Conservation (phyloP, 176 grass and related monocot genomes). For the Hsuehochloa calcarea region DNA sequence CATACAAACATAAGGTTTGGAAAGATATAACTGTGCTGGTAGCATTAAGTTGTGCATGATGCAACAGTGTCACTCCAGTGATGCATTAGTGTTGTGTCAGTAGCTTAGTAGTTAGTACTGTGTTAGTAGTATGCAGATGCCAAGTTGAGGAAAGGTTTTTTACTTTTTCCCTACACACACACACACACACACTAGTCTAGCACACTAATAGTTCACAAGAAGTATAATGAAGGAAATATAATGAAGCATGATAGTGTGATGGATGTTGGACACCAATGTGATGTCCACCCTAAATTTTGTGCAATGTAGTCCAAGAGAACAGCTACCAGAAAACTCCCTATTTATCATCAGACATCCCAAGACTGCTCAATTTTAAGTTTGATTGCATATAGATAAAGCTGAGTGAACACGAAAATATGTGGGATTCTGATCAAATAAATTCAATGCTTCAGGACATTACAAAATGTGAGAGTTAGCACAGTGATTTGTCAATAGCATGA, state of each 20-base stretch:
- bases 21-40: not conserved
- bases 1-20: not conserved
- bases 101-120: not conserved
- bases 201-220: too few species aligned
- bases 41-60: not conserved
- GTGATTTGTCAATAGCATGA: not conserved
- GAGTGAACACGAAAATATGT: not conserved
- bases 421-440: not conserved
- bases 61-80: not conserved
- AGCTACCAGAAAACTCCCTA: not conserved
- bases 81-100: not conserved
- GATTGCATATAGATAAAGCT: not conserved
- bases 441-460: not conserved
- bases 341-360: not conserved
- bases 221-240: too few species aligned
- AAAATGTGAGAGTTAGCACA: too few species aligned
- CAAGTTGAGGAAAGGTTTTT: too few species aligned
- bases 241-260: too few species aligned
- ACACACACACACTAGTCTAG: too few species aligned
- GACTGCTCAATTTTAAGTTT: not conserved
- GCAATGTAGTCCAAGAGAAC: not conserved
- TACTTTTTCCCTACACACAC: too few species aligned
- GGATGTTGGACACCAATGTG: not conserved
- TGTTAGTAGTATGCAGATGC: too few species aligned
- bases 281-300: not conserved